These are phyloP conservation scores for Solanum medicagineum DNA, from an alignment of 257 asterid genomes.

Conservation along the genomic window DNA sequence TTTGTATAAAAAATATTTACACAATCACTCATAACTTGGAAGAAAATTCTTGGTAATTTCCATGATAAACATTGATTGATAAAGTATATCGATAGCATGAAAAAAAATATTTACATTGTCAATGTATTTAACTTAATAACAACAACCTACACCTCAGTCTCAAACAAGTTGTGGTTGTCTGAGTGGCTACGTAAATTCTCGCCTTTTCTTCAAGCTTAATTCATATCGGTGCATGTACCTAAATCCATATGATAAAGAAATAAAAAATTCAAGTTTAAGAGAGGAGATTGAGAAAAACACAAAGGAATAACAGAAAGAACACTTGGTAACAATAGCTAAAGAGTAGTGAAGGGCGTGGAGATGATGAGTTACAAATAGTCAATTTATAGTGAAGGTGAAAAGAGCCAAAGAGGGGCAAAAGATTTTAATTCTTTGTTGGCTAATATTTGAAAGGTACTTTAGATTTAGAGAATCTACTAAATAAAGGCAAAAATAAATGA, in stretches of 20 bases:
- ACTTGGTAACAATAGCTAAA: background rate
- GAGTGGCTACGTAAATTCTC: background rate
- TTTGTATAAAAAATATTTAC: background rate
- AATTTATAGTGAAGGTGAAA: slow-evolving; percentile 1
- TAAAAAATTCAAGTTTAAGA: no score
- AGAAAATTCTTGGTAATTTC: background rate
- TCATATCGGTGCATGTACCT: background rate
- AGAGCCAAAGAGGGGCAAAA: background rate
- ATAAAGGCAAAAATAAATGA: background rate
- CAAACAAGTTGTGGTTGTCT: background rate
- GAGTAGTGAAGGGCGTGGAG: background rate
- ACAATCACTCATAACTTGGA: background rate
- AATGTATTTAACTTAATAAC: background rate
- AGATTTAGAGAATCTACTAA: background rate
- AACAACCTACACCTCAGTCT: background rate
- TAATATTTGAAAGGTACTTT: slow-evolving; percentile 3
- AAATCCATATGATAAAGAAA: background rate
- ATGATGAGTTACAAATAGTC: background rate
- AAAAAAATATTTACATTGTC: background rate
- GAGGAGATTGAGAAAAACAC: background rate
- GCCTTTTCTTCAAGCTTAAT: background rate
- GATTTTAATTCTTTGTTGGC: background rate
- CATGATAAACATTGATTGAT: background rate
- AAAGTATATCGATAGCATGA: background rate
- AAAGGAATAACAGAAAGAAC: background rate